Base-by-base conservation (phyloP, 495 filamentous ascomycete genomes). In the Aspergillus asperescens region DNA sequence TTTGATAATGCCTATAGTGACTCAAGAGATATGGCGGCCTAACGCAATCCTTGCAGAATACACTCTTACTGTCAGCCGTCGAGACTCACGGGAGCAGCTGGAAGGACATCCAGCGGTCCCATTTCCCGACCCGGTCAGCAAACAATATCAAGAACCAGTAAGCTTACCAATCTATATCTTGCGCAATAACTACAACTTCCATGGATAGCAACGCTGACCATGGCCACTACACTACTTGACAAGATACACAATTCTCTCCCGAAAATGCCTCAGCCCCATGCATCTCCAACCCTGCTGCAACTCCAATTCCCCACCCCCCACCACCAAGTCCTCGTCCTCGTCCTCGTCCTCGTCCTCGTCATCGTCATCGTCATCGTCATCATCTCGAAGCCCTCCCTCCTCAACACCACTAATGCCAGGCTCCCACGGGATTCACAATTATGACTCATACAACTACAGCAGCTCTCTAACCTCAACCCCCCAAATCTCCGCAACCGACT, bases 71-170 rank as follows among this genome's bases (percentile, higher is more conserved):
- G 7, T 39, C 51, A 5, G 51, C 51, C 7, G 32, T 54, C 34
- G 25, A 24, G 8, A 39, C 42, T 0, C 51, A 54, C 23, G 51
- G 51, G 0, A 54, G 51, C 24, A 54, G 51, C 42, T 54, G 51
- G 51, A 54, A 54, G 22, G 43, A 54, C 18, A 54, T 54, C 51
- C 51, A 54, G 19, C 20, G 27, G 12, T 54, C n/a, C 24, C 51
- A 54, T 29, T 54, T 54, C 24, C 42, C 51, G 18, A 54, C 51
- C 15, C 32, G 51, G 16, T 54, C 51, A 1, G 42, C 51, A 18
- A 54, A 54, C 42, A 54, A 54, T 24, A 54, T 54, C 34, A 54
- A 54, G 24, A 54, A 54, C 51, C 51, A 54, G 51, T 54, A 29
- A 13, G 42, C 3, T 9, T 27, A 12, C n/a, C 25, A 4, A n/a